These are phyloP conservation scores for Corinectria fuckeliana DNA, from an alignment of 2,329 filamentous ascomycete species.

Conservation along the genomic window DNA sequence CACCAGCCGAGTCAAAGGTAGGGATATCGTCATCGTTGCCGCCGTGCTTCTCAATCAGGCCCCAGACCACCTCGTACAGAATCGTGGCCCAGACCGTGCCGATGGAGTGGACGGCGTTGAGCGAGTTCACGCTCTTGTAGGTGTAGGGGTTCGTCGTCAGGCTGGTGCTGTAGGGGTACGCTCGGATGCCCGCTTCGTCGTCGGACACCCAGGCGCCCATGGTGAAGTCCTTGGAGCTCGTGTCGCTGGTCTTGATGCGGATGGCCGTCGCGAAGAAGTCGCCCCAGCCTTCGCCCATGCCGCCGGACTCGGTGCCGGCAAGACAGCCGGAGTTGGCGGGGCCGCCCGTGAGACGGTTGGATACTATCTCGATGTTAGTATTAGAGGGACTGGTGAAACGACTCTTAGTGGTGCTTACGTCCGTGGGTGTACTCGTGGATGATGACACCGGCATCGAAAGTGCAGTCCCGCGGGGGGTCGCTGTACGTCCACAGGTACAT, in stretches of 20 bases:
- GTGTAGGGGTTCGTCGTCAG: conserved; percentile 56
- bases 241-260: conserved; percentile 54
- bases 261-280: conserved; percentile 62
- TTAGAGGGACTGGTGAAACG: conserved; percentile 3
- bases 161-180: conserved; percentile 59
- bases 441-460: conserved; percentile 66
- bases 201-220: conserved; percentile 59
- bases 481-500: conserved; percentile 64
- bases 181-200: conserved; percentile 53
- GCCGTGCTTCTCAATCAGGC: conserved; percentile 62
- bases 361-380: conserved; percentile 45
- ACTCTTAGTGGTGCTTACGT: conserved; percentile 41
- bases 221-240: conserved; percentile 52
- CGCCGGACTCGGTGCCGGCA: conserved; percentile 53
- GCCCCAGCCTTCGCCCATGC: conserved; percentile 66
- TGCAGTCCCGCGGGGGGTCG: conserved; percentile 57
- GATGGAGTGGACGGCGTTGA: conserved; percentile 52
- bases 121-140: conserved; percentile 52
- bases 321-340: conserved; percentile 60
- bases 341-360: conserved; percentile 64
- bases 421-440: conserved; percentile 66
- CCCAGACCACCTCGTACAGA: conserved; percentile 65
- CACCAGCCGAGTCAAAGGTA: conserved; percentile 48
- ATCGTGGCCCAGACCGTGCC: conserved; percentile 50
- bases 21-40: conserved; percentile 53